Evolutionary conservation across 2,329 filamentous ascomycete species (phyloP).

Genomic region (Sordariomycetes sp.): DNA sequence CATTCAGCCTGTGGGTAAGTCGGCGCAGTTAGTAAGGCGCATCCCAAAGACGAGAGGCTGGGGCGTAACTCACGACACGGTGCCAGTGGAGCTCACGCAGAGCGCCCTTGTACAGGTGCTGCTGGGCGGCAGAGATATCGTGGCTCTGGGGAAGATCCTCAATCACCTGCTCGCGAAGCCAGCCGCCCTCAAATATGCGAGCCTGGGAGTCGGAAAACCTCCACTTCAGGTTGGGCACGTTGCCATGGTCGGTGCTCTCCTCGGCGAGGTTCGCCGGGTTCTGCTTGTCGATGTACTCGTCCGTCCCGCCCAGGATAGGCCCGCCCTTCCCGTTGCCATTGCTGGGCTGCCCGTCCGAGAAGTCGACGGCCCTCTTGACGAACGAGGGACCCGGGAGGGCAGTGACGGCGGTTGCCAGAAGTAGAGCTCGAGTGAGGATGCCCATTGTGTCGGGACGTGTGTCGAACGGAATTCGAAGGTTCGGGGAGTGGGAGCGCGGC

Average conservation of each 20-base stretch:
- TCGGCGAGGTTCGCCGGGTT: conserved; percentile 54
- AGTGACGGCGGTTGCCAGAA: neutral
- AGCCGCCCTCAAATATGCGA: conserved; percentile 50
- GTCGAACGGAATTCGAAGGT: neutral
- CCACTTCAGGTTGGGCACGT: conserved; percentile 59
- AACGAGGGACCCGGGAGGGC: neutral
- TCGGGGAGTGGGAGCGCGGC: neutral
- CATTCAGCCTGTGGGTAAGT: conserved; percentile 43
- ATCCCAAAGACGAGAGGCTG: neutral
- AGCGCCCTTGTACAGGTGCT: conserved; percentile 56
- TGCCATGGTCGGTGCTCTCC: conserved; percentile 50
- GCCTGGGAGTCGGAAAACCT: conserved; percentile 59
- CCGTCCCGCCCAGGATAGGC: conserved; percentile 51
- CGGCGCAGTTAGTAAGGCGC: neutral
- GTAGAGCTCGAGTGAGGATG: neutral
- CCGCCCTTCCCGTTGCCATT: conserved; percentile 47
- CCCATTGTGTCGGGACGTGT: neutral
- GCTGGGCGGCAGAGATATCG: conserved; percentile 58
- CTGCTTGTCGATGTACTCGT: conserved; percentile 46
- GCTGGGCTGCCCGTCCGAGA: conserved; percentile 43
- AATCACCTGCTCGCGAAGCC: conserved; percentile 55
- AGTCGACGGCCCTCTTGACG: conserved; percentile 14
- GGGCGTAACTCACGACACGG: conserved; percentile 38
- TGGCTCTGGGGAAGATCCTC: conserved; percentile 55
- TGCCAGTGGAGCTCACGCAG: conserved; percentile 60